Base-by-base conservation (phyloP, 1,139 yeast genomes). In the Sugiyamaella neomexicana region DNA sequence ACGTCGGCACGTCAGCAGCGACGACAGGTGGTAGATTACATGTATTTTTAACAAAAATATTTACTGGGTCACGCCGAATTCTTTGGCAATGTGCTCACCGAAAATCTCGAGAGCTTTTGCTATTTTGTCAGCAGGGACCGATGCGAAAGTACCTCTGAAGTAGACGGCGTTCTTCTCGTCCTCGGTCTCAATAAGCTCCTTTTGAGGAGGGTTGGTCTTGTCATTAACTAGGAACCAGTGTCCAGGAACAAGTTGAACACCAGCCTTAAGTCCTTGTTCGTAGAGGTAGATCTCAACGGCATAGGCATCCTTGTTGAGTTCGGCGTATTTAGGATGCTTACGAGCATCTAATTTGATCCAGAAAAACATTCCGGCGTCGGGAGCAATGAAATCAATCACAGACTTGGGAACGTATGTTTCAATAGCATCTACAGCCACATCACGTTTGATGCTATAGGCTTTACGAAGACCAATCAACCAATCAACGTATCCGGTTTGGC, bases 331-430 rank as follows among this genome's bases (percentile, higher is more conserved):
- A 51, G 95, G 95, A 73, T 87, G 96, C 72, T 85, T 85, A 42
- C 89, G 68, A 29, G 89, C 89, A 69, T 89, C 96, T 51, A 89
- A 69, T 59, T 76, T 73, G 61, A 88, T 77, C 66, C 93, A 88
- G 78, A 89, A 89, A 72, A 90, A 90, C 97, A 90, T 90, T 66
- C 97, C 97, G 1, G 97, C 97, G 32, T 82, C 84, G 48, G 97
- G 97, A 20, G 95, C 86, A 49, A 76, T 76, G 72, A 74, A 82
- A 44, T 78, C 73, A 42, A 78, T 75, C 32, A 82, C 75, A 45
- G 80, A 80, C 54, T 71, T 65, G 43, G 95, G 93, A 73, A 87
- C 76, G 69, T 75, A 72, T 60, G 80, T 77, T 59, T 71, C 75
- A 59, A 89, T 75, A 6, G 90, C 79, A 66, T 86, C 89, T 58